Percentiles rank a stretch among this genome's conserved stretches.
These are phyloP conservation scores for Alliaria petiolata DNA, from an alignment of 345 rosid genomes.

Conservation along the genomic window DNA sequence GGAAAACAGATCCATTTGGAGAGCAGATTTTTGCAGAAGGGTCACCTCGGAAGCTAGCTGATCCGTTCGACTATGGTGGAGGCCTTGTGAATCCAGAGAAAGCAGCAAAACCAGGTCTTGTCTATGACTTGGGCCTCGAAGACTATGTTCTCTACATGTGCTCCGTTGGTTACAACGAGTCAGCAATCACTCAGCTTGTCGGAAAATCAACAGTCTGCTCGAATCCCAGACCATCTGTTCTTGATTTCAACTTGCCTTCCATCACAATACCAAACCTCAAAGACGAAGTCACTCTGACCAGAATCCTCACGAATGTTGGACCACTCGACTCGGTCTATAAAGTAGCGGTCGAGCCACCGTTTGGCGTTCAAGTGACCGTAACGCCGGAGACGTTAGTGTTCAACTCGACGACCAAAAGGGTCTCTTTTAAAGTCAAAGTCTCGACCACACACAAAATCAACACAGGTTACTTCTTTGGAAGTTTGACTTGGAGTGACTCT, in stretches of 20 bases:
- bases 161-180: conserved; percentile 39
- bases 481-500: conserved; percentile 36
- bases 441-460: conserved; percentile 25
- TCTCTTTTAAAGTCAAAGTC: conserved; percentile 24
- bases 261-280: conserved; percentile 28
- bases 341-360: conserved; percentile 23
- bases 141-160: conserved; percentile 48
- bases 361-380: conserved; percentile 19
- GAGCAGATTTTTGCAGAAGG: conserved; percentile 43
- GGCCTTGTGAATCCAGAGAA: conserved; percentile 52
- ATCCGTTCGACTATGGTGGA: conserved; percentile 50
- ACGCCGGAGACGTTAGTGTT: conserved; percentile 26
- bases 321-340: conserved; percentile 27
- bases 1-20: conserved; percentile 34
- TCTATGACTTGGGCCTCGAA: conserved; percentile 42
- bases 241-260: conserved; percentile 44
- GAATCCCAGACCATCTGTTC: not conserved
- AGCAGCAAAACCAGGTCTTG: conserved; percentile 50
- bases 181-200: conserved; percentile 42
- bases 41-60: conserved; percentile 30
- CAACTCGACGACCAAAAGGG: conserved; percentile 3
- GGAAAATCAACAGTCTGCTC: conserved; percentile 33
- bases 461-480: conserved; percentile 39
- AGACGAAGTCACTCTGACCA: conserved; percentile 11
- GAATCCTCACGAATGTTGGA: conserved; percentile 47